These are phyloP conservation scores for Trichophaea hybrida DNA, from an alignment of 2,329 filamentous ascomycete genomes.

Conservation along the genomic window DNA sequence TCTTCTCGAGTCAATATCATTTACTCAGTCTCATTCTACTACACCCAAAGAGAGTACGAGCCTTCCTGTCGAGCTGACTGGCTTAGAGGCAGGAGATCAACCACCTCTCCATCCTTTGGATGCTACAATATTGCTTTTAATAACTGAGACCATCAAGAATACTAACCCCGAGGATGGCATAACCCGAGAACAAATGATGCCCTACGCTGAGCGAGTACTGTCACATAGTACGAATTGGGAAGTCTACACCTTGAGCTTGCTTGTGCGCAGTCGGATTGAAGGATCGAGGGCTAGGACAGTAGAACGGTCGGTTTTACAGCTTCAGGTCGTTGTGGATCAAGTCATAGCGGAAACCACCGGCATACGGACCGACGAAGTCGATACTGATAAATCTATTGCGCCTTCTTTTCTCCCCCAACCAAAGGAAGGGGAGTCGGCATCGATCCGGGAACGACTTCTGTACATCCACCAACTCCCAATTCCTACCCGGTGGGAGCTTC, in stretches of 20 bases:
- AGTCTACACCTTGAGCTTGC: slow-evolving; percentile 82
- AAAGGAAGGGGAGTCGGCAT: slow-evolving; percentile 66
- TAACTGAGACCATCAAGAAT: slow-evolving; percentile 79
- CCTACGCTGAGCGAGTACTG: slow-evolving; percentile 78
- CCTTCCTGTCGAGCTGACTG: slow-evolving; percentile 46
- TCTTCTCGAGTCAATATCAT: slow-evolving; percentile 72
- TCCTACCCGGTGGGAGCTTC: slow-evolving; percentile 82
- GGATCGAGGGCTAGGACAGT: slow-evolving; percentile 73
- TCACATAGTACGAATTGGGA: slow-evolving; percentile 92
- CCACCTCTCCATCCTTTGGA: slow-evolving; percentile 71
- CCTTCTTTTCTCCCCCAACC: slow-evolving; percentile 35
- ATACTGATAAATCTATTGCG: slow-evolving; percentile 29
- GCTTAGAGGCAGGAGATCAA: slow-evolving; percentile 62
- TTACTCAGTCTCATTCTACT: slow-evolving; percentile 35
- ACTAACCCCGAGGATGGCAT: slow-evolving; percentile 70
- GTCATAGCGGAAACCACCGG: slow-evolving; percentile 65
- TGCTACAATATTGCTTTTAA: slow-evolving; percentile 66
- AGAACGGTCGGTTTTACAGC: slow-evolving; percentile 76
- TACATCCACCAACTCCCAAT: slow-evolving; percentile 76
- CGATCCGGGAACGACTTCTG: slow-evolving; percentile 57
- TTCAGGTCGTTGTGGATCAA: slow-evolving; percentile 91
- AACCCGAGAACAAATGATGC: slow-evolving; percentile 83
- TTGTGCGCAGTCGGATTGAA: slow-evolving; percentile 82
- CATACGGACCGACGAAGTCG: slow-evolving; percentile 25
- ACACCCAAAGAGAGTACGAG: slow-evolving; percentile 32